phyloP scores from a whole-genome alignment of 2,329 filamentous ascomycete species.

The Myotisia sp. region DNA sequence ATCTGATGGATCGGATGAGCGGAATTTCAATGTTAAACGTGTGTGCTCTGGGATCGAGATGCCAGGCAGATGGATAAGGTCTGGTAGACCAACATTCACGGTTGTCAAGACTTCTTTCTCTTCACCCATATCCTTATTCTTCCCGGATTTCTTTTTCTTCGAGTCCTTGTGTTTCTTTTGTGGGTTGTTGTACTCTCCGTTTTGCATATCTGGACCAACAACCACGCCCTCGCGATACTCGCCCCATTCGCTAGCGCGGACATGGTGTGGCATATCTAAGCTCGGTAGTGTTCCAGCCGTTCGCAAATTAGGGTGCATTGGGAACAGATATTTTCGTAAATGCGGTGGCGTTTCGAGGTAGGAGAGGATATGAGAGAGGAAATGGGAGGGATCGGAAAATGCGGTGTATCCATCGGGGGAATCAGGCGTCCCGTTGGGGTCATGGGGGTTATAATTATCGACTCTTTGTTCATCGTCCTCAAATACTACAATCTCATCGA shows the following conservation, averaged over 20 bases:
- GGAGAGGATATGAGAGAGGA: constrained; percentile 61
- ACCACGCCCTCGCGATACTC: constrained; percentile 67
- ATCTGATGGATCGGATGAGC: constrained; percentile 26
- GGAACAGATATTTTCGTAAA: constrained; percentile 61
- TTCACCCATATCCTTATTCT: constrained; percentile 6
- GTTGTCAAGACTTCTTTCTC: constrained; percentile 18
- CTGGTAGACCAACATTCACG: constrained; percentile 38
- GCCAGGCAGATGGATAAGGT: constrained; percentile 40
- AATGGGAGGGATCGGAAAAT: constrained; percentile 62
- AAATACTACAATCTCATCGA: constrained; percentile 74
- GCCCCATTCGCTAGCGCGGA: constrained; percentile 62
- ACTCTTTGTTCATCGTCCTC: constrained; percentile 42
- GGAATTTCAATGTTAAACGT: constrained; percentile 58
- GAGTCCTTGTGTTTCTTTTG: constrained; percentile 20
- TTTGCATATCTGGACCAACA: constrained; percentile 37
- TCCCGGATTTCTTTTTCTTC: constrained; percentile 33
- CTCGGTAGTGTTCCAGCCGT: constrained; percentile 60
- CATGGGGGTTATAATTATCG: constrained; percentile 10
- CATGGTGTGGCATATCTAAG: constrained; percentile 74
- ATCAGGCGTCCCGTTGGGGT: constrained; percentile 9
- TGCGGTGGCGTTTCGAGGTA: constrained; percentile 78
- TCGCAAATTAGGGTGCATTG: constrained; percentile 61
- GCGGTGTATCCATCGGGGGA: constrained; percentile 45
- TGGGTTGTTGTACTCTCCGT: constrained; percentile 4
- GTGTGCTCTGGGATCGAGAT: constrained; percentile 51